Percentiles rank a stretch among this genome's conserved stretches.
phyloP scores from a whole-genome alignment of 495 filamentous ascomycete species.

The Collariella sp. region DNA sequence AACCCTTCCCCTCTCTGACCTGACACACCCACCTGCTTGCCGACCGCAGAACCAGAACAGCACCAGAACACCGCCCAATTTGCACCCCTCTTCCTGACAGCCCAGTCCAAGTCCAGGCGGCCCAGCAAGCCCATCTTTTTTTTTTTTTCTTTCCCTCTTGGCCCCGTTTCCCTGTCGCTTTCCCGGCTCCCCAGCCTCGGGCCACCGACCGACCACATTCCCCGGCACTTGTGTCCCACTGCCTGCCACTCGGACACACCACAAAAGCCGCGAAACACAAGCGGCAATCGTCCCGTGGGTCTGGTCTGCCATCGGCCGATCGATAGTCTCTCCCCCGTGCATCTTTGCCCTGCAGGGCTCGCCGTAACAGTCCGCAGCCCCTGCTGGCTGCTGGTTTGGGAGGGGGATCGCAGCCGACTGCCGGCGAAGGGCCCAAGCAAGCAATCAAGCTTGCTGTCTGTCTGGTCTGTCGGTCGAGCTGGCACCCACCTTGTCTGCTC shows the following conservation, averaged over 20 bases:
- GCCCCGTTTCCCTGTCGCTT: background rate
- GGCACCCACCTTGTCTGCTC: too few relatives aligned
- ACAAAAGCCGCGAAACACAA: constrained; percentile 13
- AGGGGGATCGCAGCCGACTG: background rate
- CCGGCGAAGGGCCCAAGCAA: background rate
- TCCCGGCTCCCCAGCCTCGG: constrained; percentile 1
- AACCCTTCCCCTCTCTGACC: constrained; percentile 9
- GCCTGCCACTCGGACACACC: background rate
- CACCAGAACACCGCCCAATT: constrained; percentile 1
- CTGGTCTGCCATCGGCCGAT: constrained; percentile 6
- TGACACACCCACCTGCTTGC: constrained; percentile 10
- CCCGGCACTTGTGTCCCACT: constrained; percentile 1
- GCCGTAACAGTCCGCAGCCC: constrained; percentile 1
- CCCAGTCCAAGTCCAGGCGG: background rate
- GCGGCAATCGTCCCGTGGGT: constrained; percentile 11
- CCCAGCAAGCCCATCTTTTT: background rate
- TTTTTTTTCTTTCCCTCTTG: background rate
- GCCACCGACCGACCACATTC: background rate
- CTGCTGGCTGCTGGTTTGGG: background rate
- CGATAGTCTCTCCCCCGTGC: constrained; percentile 6
- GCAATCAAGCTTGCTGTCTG: background rate
- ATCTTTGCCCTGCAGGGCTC: constrained; percentile 7
- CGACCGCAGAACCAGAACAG: constrained; percentile 6
- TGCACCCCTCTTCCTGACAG: background rate
- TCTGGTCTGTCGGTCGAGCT: too few relatives aligned